Evolutionary conservation across 441 rosid genomes (phyloP), one percentile per base, ranked within the genome.

Genomic region (Pelargonium australe): DNA sequence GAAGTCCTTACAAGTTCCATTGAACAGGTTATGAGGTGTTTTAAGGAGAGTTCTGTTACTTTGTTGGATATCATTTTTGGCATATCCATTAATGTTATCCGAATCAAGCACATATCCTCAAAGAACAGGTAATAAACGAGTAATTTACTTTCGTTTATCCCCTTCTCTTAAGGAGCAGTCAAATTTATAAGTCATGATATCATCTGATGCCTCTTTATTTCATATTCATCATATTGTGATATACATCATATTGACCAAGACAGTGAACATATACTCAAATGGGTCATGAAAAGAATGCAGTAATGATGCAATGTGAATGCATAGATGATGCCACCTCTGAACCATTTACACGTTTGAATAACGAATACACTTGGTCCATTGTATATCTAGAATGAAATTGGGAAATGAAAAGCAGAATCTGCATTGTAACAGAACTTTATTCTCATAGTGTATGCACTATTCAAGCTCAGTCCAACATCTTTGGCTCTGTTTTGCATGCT

Each of bases 31-130:
- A 64, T 70, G 69, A 68, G 68, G 51, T 75, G 81, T 65, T 51
- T 87, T 73, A 79, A 83, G 83, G 92, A 83, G 66, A 82, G 87
- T 84, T 82, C 68, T 70, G 37, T 81, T 67, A 72, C 82, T 64
- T 70, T 86, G 57, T 44, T 89, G 80, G 98, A 90, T 76, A 77
- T 81, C 67, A 71, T 80, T 60, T 86, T 89, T 82, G 83, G 91
- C 63, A 68, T 89, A 76, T 82, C 82, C 67, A 80, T 90, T 73
- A 89, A 93, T 72, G 49, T 81, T 57, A 81, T 81, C 49, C 81
- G 89, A 83, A 75, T 72, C 61, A 86, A 76, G 67, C 70, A 57
- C 12, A 65, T 72, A 73, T 73, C 85, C 70, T 62, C 55, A 7
- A 78, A 74, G 77, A 80, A 64, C 73, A 84, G 94, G 97, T 90